A percentile compares a stretch with the other conserved stretches of the same genome.
Evolutionary conservation across 306 rosid species (phyloP).

Genomic region (Dryas drummondii): DNA sequence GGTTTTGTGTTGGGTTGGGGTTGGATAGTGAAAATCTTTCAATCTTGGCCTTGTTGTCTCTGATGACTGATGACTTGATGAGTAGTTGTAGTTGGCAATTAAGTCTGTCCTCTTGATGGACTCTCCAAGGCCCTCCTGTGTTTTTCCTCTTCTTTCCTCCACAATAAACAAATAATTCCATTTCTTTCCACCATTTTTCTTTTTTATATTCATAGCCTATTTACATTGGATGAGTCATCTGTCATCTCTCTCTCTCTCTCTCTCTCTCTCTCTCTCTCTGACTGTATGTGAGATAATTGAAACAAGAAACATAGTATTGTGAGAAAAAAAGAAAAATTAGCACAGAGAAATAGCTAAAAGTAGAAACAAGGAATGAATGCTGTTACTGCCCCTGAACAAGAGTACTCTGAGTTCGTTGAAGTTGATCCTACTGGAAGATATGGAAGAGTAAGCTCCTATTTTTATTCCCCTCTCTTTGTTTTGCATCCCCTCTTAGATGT

Average conservation of each 20-base stretch:
- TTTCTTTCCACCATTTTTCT: constrained; percentile 7
- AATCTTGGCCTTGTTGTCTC: constrained; percentile 50
- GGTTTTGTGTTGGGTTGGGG: constrained; percentile 38
- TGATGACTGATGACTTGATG: background rate
- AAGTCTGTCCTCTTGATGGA: constrained; percentile 31
- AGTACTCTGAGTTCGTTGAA: constrained; percentile 70
- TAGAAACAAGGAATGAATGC: constrained; percentile 59
- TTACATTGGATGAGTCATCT: constrained; percentile 15
- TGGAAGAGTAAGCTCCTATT: constrained; percentile 70
- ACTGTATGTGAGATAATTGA: constrained; percentile 3
- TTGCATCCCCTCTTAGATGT: constrained; percentile 11
- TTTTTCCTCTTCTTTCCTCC: constrained; percentile 16
- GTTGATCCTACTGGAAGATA: constrained; percentile 98
- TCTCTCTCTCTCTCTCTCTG: constrained; percentile 15
- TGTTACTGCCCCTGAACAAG: constrained; percentile 45
- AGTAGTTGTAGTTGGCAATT: constrained; percentile 40
- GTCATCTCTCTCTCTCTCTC: constrained; percentile 25
- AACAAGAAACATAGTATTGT: constrained; percentile 18
- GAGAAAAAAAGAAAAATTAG: constrained; percentile 15
- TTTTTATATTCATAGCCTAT: constrained; percentile 7
- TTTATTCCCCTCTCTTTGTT: constrained; percentile 5
- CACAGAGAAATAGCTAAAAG: constrained; percentile 10
- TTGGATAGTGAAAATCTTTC: constrained; percentile 33
- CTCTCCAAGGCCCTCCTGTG: constrained; percentile 30
- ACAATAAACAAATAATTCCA: constrained; percentile 26